Base-by-base conservation (phyloP, 2,329 filamentous ascomycete species). In the Harringtonia lauricola region DNA sequence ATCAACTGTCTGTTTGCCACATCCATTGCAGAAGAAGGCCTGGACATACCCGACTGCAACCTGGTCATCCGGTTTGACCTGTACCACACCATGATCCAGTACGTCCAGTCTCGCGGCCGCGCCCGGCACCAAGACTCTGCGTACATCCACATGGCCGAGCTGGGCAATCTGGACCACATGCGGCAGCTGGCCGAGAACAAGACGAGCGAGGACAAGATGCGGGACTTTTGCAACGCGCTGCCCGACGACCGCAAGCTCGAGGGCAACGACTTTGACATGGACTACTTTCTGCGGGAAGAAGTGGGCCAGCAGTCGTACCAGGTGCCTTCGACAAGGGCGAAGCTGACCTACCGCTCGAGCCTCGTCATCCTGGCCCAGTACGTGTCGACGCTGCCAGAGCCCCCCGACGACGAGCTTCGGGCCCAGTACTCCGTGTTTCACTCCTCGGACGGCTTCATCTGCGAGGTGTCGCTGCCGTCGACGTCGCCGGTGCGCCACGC, bases 1-100 rank as follows among this genome's bases (percentile, higher is more conserved):
- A 54, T 74, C 18, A 83, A 83, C 55, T 82, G 79, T 49, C 63
- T 84, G 1, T 75, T 84, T 53, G 74, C 79, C 2, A 83, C 79
- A 0, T 79, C 78, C 1, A 74, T 83, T 2, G 79, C 74, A 0
- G 79, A 83, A 53, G 79, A 83, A 55, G 79, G 79, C 1, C 70
- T 83, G 13, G 79, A 83, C 52, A 74, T 83, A 39, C 79, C 79
- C 0, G 76, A 81, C 44, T 83, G 79, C 58, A 81, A 83, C 50
- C 57, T 81, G 1, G 67, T 83, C 26, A 68, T 84, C 47, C 65
- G 89, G 2, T 98, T 95, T 55, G 87, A 96, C 57, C 72, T 94
- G 3, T 95, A 88, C 61, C 71, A 74, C 12, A 95, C 90, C 0
- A 79, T 95, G 60, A 96, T 96, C 42, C 86, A 94, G 56, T 96